A percentile compares a stretch with the other conserved stretches of the same genome.
phyloP scores from a whole-genome alignment of 805 yeast species.

The Yarrowia sp. region DNA sequence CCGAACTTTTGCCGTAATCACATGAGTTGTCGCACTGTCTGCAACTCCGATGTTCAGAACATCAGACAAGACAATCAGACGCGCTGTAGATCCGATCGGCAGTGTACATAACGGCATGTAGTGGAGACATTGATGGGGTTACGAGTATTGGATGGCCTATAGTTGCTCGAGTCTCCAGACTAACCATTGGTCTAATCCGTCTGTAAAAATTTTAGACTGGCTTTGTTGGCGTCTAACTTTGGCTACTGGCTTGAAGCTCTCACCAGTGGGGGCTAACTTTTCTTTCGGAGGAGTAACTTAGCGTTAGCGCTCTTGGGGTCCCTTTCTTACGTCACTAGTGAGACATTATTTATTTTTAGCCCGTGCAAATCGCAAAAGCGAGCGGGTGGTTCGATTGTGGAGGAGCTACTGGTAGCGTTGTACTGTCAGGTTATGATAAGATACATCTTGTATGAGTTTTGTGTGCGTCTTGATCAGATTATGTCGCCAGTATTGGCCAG shows the following conservation, averaged over 20 bases:
- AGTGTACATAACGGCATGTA: no score
- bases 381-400: not conserved
- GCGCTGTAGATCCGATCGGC: constrained; percentile 4
- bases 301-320: not conserved
- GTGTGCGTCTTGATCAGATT: no score
- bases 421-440: not conserved
- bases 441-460: no score
- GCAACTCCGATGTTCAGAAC: not conserved
- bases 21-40: not conserved
- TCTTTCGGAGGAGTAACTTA: not conserved
- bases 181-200: no score
- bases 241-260: not conserved
- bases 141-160: no score
- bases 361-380: not conserved
- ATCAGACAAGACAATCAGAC: not conserved
- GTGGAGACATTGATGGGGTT: no score
- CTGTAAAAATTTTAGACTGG: not conserved
- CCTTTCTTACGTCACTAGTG: constrained; percentile 16
- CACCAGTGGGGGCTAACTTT: not conserved
- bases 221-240: constrained; percentile 4
- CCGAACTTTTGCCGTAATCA: not conserved
- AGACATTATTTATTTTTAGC: constrained; percentile 13
- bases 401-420: not conserved
- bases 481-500: no score
- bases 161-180: no score